Base-by-base conservation (phyloP, 495 filamentous ascomycete species). In the Penicillium roqueforti region DNA sequence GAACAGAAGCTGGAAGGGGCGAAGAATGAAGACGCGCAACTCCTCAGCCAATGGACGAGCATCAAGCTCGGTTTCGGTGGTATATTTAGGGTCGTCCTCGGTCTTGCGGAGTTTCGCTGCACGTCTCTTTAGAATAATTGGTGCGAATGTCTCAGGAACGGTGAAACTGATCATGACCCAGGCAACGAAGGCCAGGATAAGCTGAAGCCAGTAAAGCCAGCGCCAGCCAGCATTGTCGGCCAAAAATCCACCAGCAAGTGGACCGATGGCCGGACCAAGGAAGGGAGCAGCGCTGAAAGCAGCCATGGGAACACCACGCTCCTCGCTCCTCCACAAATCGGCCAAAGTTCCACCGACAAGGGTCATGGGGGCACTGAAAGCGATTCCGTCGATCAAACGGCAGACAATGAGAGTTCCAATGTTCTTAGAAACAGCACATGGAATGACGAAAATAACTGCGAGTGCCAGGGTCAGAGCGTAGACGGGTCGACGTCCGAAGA, bases 181-280 rank as follows among this genome's bases (percentile, higher is more conserved):
- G 42, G 84, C 76, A 43, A 83, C 67, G 37, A 79, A 82, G 43
- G 84, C 62, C 29, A 90, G 55, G 56, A 92, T 92, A 16, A 91
- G 69, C 51, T 89, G 87, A 51, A 92, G 76, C 87, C 87, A 92
- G 74, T 91, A 92, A 3, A 92, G 76, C 89, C 89, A 95, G 53
- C 87, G 74, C 89, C 89, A 95, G 47, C 85, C 86, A 0, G 72
- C 71, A 3, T 78, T 78, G 58, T 89, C 84, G 11, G 77, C 75
- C 6, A 93, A 70, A 67, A 83, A 91, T 38, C 89, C 89, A 67
- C 89, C 89, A 22, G 84, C 77, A 6, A 95, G 78, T 9, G 88
- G 88, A 66, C 83, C 78, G 55, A 82, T 80, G 6, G 87, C 87
- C 39, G 88, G 87, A 3, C 87, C 88, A 29, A 90, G 74, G 61